Base-by-base conservation (phyloP, 805 yeast species). In the Yarrowia sp. region DNA sequence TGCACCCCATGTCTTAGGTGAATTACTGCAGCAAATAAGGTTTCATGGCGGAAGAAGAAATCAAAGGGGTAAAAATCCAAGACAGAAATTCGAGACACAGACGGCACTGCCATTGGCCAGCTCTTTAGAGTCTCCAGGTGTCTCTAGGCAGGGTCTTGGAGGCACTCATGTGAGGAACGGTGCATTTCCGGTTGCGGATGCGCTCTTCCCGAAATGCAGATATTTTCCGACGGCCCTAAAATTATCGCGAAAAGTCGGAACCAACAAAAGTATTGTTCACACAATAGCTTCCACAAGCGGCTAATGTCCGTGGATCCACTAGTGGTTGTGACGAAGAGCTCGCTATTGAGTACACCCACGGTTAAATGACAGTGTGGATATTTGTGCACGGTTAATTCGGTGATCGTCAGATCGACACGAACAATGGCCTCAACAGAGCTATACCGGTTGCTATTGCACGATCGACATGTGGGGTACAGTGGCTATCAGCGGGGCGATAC, bases 381-480 rank as follows among this genome's bases (percentile, higher is more conserved):
- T 26, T 26, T 26, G 32, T 26, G 32, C 7, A 26, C 32, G 32
- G 32, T 26, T 26, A 26, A 26, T 5, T 5, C 7, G 32, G 32
- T 16, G 26, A 43, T 42, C 46, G 19, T 15, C 46, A 8, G 48
- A 43, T 43, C 48, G 48, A 16, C 48, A 16, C 26, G 46, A 42
- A 42, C 48, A 43, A 16, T 16, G 48, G 48, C 22, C 22, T 9
- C 48, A 8, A 26, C 32, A 26, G 32, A 26, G 32, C 32, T 26
- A 26, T 26, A 26, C 7, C 22, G 40, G 12, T 38, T 43, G 9
- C 46, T 14, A n/a, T 42, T 16, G 5, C 4, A 16, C 48, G 48
- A 43, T 43, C 48, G 48, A 9, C 48, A 16, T 43, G 48, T 43
- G 48, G 48, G 48, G 48, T 43, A 15, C 26, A 42, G 48, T 16